Evolutionary conservation across 768 basidiomycete genomes (phyloP).

Genomic region (Melanogaster broomeanus): DNA sequence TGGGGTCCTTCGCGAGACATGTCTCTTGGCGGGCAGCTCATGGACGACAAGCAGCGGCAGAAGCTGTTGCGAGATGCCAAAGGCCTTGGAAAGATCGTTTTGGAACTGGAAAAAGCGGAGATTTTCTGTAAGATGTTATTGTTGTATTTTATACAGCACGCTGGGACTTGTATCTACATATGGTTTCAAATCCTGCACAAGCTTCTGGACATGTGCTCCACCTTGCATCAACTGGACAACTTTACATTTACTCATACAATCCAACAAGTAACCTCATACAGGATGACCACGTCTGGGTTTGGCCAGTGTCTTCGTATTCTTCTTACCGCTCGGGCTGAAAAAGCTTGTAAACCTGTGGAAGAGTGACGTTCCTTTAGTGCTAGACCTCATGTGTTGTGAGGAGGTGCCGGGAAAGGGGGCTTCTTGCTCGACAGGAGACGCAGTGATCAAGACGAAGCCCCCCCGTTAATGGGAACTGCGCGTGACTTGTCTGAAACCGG

Average conservation of each 20-base stretch:
- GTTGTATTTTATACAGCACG: neutral
- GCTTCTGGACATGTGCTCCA: too few species aligned
- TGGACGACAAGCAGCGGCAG: too few species aligned
- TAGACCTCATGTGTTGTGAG: neutral
- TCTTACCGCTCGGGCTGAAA: conserved; percentile 29
- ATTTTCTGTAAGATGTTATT: neutral
- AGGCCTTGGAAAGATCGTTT: too few species aligned
- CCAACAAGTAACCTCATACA: too few species aligned
- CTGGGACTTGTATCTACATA: neutral
- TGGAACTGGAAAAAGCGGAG: too few species aligned
- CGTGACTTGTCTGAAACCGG: neutral
- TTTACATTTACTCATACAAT: too few species aligned
- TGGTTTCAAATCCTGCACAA: too few species aligned
- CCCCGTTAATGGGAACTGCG: neutral
- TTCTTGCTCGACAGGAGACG: neutral
- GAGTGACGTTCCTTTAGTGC: neutral
- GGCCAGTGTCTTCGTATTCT: too few species aligned
- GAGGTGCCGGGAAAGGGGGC: neutral
- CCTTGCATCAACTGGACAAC: too few species aligned
- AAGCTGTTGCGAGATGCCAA: too few species aligned
- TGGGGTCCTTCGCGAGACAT: conserved; percentile 96
- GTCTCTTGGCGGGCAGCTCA: conserved; percentile 80
- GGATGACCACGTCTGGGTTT: too few species aligned
- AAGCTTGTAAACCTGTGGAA: neutral
- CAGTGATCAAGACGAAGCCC: neutral